Conservation (phyloP, 2,329 filamentous ascomycete genomes). For the Hypomyces rosellus region DNA sequence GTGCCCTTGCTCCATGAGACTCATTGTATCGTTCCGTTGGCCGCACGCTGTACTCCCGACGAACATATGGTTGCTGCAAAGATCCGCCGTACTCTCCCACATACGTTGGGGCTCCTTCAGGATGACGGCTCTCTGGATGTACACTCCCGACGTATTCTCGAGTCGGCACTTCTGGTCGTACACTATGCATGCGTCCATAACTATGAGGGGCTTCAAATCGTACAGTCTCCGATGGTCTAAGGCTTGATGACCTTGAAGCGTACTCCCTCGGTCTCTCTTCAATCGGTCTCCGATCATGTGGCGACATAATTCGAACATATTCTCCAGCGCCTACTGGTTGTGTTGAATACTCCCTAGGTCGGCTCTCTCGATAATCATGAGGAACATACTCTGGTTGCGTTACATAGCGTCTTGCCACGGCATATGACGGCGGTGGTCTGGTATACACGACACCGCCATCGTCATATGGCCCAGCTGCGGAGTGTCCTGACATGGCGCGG, state of each 20-base stretch:
- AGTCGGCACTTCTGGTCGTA: constrained; percentile 29
- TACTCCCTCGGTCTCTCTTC: constrained; percentile 49
- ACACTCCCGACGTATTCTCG: constrained; percentile 23
- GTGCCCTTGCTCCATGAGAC: constrained; percentile 21
- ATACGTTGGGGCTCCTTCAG: constrained; percentile 27
- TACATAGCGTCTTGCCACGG: constrained; percentile 49
- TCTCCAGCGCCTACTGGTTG: constrained; percentile 41
- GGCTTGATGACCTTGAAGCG: constrained; percentile 49
- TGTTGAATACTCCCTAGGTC: constrained; percentile 52
- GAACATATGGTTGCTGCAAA: constrained; percentile 19
- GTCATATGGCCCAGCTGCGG: constrained; percentile 39
- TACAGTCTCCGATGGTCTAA: constrained; percentile 45
- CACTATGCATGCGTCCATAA: constrained; percentile 40
- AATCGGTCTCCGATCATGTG: constrained; percentile 33
- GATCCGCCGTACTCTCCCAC: constrained; percentile 24
- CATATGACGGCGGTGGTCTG: constrained; percentile 44
- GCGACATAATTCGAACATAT: constrained; percentile 41
- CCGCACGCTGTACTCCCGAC: constrained; percentile 33
- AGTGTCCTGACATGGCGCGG: constrained; percentile 45
- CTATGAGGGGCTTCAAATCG: constrained; percentile 36
- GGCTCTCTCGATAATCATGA: constrained; percentile 47
- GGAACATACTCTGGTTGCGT: constrained; percentile 55
- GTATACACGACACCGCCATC: constrained; percentile 47
- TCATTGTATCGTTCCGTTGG: constrained; percentile 41
- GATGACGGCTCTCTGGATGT: constrained; percentile 22